Evolutionary conservation across 2,329 filamentous ascomycete species (phyloP), one percentile per base, ranked within the genome.

Genomic region (Bipolaris cookei): DNA sequence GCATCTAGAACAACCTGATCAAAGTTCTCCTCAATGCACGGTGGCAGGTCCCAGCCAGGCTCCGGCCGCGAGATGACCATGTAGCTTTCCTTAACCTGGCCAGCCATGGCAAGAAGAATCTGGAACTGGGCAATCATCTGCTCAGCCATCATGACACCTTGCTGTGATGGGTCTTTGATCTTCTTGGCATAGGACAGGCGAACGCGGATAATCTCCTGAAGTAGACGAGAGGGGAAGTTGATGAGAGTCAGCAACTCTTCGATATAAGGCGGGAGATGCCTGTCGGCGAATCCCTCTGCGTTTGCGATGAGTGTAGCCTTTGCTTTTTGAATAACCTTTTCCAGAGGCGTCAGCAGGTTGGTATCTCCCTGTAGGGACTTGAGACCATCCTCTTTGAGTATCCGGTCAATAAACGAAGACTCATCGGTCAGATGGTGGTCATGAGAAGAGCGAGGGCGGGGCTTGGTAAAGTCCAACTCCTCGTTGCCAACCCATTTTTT

Each of bases 81-180:
- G 72, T 97, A 97, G 64, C 94, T 90, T 69, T 90, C 86, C 77
- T 98, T 99, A 78, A 98, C 97, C 61, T 89, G 86, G 59, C 96
- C 93, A 30, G 95, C 94, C 64, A 98, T 88, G 70, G 91, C 92
- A 62, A 99, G 86, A 52, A 98, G 81, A 42, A 97, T 91, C 77
- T 96, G 93, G 68, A 99, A 98, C 72, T 99, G 95, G 0, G 90
- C 84, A 62, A 99, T 97, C 91, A 98, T 96, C 78, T 98, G 94
- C 73, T 98, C 93, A 59, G 96, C 91, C 84, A 99, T 92, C 80
- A 99, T 90, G 23, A 91, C 84, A 63, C 93, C 96, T 74, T 96
- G 91, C 78, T 95, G 91, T 1, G 92, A 90, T 8, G 92, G 92
- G 70, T 98, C 94, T 78, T 94, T 96, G 88, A 97, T 96, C 75